phyloP scores from a whole-genome alignment of 108 stramenopile genomes.

The Nitzschia putrida region DNA sequence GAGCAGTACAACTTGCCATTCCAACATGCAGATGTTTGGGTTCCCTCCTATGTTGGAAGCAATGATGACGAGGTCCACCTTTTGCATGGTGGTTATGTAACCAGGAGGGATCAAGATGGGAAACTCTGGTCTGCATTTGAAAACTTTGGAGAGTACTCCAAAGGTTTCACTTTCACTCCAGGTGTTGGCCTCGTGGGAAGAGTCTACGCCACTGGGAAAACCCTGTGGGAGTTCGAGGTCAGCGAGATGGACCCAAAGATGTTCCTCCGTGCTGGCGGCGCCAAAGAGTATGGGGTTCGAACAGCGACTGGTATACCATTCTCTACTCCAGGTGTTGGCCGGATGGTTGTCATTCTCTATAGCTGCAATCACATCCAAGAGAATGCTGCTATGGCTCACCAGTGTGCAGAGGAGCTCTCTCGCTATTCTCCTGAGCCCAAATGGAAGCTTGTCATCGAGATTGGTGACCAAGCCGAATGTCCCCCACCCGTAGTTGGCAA shows the following conservation, averaged over 20 bases:
- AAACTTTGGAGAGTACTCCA: conserved; percentile 59
- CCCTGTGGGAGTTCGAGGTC: conserved; percentile 53
- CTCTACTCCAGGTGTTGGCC: conserved; percentile 42
- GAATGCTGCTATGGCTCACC: conserved; percentile 31
- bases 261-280: conserved; percentile 66
- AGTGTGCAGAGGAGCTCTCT: conserved; percentile 28
- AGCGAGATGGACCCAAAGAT: conserved; percentile 39
- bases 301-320: conserved; percentile 60
- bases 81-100: conserved; percentile 38
- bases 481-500: neutral
- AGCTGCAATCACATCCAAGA: conserved; percentile 40
- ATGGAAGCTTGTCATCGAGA: conserved; percentile 67
- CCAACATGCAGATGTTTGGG: conserved; percentile 63
- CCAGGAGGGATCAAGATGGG: conserved; percentile 28
- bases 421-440: conserved; percentile 52
- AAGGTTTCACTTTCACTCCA: conserved; percentile 57
- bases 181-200: conserved; percentile 64
- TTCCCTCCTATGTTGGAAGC: conserved; percentile 35
- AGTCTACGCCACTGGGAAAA: conserved; percentile 43
- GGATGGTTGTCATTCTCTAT: conserved; percentile 61
- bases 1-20: conserved; percentile 41
- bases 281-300: conserved; percentile 57
- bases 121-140: conserved; percentile 29
- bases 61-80: conserved; percentile 24
- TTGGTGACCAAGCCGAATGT: conserved; percentile 2